Evolutionary conservation across 2,329 filamentous ascomycete species (phyloP).

Genomic region (Pleurostoma richardsiae): DNA sequence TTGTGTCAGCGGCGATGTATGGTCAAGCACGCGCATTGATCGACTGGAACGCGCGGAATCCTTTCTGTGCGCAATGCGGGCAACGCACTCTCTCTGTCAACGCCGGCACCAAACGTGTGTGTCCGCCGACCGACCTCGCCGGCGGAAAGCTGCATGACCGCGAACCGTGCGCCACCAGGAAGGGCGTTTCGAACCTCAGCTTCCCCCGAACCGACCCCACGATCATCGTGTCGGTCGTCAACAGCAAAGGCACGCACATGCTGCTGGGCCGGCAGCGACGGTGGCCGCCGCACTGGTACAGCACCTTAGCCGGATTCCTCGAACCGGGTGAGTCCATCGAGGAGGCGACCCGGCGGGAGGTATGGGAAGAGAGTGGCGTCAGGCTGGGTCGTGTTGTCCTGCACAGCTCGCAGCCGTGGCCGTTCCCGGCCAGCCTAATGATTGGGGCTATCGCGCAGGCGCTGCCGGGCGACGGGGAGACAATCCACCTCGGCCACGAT

Average conservation of each 20-base stretch:
- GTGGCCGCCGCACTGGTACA: constrained; percentile 83
- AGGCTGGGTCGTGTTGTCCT: constrained; percentile 71
- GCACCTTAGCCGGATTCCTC: constrained; percentile 80
- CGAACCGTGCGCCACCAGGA: constrained; percentile 72
- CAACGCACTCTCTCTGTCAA: constrained; percentile 74
- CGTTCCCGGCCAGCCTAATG: constrained; percentile 80
- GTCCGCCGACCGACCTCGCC: constrained; percentile 64
- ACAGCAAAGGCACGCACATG: constrained; percentile 68
- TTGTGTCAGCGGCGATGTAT: constrained; percentile 72
- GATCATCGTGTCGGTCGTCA: constrained; percentile 91
- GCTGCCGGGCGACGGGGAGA: constrained; percentile 67
- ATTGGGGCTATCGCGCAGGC: constrained; percentile 86
- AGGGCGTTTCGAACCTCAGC: constrained; percentile 80
- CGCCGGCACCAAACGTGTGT: constrained; percentile 75
- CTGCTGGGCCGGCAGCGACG: constrained; percentile 81
- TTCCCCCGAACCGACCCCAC: constrained; percentile 93
- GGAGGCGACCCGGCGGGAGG: constrained; percentile 76
- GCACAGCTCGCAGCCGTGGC: constrained; percentile 83
- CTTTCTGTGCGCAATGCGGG: constrained; percentile 87
- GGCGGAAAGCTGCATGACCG: constrained; percentile 45
- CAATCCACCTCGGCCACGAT: constrained; percentile 78
- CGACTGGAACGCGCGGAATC: constrained; percentile 93
- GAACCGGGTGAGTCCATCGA: constrained; percentile 83
- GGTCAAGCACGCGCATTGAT: constrained; percentile 82
- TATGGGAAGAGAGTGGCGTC: constrained; percentile 83